Percentiles rank a stretch among this genome's conserved stretches.
Conservation (phyloP, 139 green algal species). For the Chlorella sp. region DNA sequence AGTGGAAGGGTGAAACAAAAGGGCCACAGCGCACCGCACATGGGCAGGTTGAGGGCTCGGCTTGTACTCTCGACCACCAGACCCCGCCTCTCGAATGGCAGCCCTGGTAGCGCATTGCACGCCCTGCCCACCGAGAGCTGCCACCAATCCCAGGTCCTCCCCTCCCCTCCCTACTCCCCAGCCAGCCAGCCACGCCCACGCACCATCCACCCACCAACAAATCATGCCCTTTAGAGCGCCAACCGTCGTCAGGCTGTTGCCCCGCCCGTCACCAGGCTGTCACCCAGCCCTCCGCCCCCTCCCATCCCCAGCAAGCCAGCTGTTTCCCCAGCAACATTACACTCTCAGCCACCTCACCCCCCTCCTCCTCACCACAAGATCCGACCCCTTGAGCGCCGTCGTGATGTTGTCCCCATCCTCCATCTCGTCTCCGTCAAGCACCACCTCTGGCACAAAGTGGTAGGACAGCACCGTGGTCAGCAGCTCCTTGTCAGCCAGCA, state of each 20-base stretch:
- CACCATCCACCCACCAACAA: background rate
- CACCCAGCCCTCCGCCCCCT: no score
- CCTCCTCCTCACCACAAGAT: background rate
- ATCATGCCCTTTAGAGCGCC: background rate
- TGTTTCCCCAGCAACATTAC: no score
- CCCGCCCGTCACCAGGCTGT: no score
- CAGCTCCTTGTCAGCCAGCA: constrained; percentile 36
- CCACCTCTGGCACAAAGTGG: constrained; percentile 22
- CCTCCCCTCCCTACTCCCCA: background rate
- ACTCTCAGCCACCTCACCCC: no score
- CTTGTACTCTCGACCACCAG: no score
- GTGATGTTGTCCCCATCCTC: background rate
- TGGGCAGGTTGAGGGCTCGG: no score
- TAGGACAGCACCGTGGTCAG: constrained; percentile 32
- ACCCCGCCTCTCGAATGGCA: no score
- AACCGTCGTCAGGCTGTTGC: no score
- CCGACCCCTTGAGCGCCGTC: background rate
- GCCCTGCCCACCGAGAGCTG: no score
- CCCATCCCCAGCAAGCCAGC: background rate
- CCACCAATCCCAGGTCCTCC: no score
- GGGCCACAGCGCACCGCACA: background rate
- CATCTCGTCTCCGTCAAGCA: background rate
- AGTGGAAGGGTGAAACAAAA: background rate
- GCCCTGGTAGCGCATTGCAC: no score
- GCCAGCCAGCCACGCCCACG: background rate